Base-by-base conservation (phyloP, 2,329 filamentous ascomycete species). In the Orbilia quercus region DNA sequence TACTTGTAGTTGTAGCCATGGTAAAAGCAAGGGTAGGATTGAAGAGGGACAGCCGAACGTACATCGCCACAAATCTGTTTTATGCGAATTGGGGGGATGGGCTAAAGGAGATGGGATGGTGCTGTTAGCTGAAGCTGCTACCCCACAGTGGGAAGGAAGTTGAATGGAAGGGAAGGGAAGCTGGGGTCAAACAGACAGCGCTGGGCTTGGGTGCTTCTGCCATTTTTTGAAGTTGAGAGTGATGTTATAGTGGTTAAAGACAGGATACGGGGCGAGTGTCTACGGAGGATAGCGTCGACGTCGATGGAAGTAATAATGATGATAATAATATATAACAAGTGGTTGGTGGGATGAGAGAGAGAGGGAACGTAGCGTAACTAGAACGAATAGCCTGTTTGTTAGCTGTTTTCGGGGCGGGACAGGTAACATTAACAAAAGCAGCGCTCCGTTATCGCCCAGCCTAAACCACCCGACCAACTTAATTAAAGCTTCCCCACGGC, bases 61-160 rank as follows among this genome's bases (percentile, higher is more conserved):
- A 94, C 91, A 84, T 94, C 90, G 80, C 87, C 88, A 78, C 91
- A 89, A 80, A 96, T 94, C 83, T 95, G 91, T 83, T 90, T 90
- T 77, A 96, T 87, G 76, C 92, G 86, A 79, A 88, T 89, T 77
- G 88, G 85, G 72, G 90, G 85, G 78, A 96, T 86, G 73, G 92
- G 92, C 90, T 94, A 50, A 34, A 14, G 28, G 16, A 7, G 6
- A n/a, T n/a, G n/a, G 25, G 11, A 20, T 31, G 5, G 63, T 20
- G 36, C 4, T 44, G 40, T 50, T 48, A 57, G 62, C 31, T 14
- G 44, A 48, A 47, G 54, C 2, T 50, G 44, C 28, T 59, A 62
- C 64, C 64, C 64, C 64, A 69, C 64, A 53, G 47, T 23, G 23
- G n/a, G n/a, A n/a, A 23, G 23, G 48, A 36, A 14, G 45, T 22